Evolutionary conservation across 768 basidiomycete species (phyloP), one percentile per base, ranked within the genome.

Genomic region (Scleroderma citrinum): DNA sequence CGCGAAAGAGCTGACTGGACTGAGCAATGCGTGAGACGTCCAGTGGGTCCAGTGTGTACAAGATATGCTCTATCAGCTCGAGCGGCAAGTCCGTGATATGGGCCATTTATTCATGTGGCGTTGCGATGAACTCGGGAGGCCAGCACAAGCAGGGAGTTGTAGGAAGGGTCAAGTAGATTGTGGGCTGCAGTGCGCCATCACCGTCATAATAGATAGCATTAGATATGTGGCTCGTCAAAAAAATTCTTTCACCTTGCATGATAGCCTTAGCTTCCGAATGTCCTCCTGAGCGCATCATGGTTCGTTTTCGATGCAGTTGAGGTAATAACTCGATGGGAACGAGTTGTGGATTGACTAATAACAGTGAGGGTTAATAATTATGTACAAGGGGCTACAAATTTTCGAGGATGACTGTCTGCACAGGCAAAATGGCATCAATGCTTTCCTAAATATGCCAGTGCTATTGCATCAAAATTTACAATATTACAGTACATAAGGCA

Each of bases 31-130:
- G 49, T 1, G 84, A 71, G 34, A 87, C 73, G 48, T 86, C 78
- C 37, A 77, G 58, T 4, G 86, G 86, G 56, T 85, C 80, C 51
- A 77, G 73, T n/a, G 64, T 54, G 36, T 77, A 55, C 7, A 89
- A 66, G 47, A 85, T 75, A 46, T 73, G 66, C 41, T 85, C 83
- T 32, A 84, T 53, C 39, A 85, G 60, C 62, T 90, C 87, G 10
- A 65, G 63, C 11, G 84, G 81, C 16, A 86, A 58, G 21, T 68
- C 62, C n/a, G 56, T 50, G 49, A 80, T 52, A n/a, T 31, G 30
- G 12, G 30, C 21, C 57, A 55, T 62, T 13, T 30, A 32, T 10
- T 44, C 31, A 44, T 44, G 19, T n/a, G 14, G 19, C 13, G 19
- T 7, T 19, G 19, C 38, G 19, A 19, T 4, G 17, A 17, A 11